A percentile compares a stretch with the other conserved stretches of the same genome.
Evolutionary conservation across 129 eudicot genomes (phyloP).

Genomic region (Smallanthus sonchifolius): DNA sequence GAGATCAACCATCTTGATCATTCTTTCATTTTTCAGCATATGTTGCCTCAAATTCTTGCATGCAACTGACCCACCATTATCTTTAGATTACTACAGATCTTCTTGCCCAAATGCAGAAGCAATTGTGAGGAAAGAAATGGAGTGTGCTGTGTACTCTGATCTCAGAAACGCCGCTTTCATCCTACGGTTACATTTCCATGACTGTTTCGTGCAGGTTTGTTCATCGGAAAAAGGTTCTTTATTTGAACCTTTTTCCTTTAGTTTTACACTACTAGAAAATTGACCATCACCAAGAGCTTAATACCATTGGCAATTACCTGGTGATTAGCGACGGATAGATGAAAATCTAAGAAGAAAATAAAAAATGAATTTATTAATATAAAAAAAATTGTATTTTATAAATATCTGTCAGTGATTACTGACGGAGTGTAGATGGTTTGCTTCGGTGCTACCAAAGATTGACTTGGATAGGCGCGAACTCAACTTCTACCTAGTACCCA

Average conservation of each 20-base stretch:
- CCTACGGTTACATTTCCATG: constrained; percentile 82
- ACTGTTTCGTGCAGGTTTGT: constrained; percentile 84
- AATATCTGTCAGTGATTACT: no score
- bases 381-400: no score
- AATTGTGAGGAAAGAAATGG: constrained; percentile 84
- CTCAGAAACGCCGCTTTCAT: constrained; percentile 85
- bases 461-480: no score
- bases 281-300: no score
- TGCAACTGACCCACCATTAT: constrained; percentile 59
- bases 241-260: background rate
- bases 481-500: no score
- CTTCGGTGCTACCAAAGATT: no score
- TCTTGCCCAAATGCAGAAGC: constrained; percentile 63
- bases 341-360: no score
- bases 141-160: constrained; percentile 75
- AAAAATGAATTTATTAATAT: no score
- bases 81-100: constrained; percentile 69
- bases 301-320: no score
- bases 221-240: background rate
- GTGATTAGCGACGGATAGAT: no score
- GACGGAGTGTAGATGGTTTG: no score
- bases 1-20: constrained; percentile 25
- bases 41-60: constrained; percentile 26
- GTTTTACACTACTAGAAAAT: no score
- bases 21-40: constrained; percentile 24